Conservation (phyloP, 2,329 filamentous ascomycete species). For the Dactylellina cionopaga region DNA sequence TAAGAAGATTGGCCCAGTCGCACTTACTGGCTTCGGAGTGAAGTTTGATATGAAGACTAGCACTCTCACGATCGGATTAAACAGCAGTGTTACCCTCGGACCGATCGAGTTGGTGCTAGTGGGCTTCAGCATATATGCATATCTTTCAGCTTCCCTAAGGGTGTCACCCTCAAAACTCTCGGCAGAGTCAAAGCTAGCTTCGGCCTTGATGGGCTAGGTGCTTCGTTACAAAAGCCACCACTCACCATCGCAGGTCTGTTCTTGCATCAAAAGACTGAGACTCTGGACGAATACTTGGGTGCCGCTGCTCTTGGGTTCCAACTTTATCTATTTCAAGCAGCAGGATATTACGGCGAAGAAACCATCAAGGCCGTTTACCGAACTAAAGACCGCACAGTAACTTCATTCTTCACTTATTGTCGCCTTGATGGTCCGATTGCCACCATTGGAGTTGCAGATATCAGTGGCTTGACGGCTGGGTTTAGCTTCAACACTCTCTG, state of each 20-base stretch:
- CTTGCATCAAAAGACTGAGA: conserved; percentile 55
- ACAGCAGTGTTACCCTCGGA: conserved; percentile 60
- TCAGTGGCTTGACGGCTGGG: conserved; percentile 60
- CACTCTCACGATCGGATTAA: conserved; percentile 58
- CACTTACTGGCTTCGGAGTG: neutral
- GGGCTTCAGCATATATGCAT: conserved; percentile 59
- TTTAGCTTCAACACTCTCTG: conserved; percentile 61
- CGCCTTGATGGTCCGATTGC: conserved; percentile 61
- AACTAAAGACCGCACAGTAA: conserved; percentile 11
- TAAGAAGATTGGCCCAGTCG: conserved; percentile 5
- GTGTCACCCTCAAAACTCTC: conserved; percentile 53
- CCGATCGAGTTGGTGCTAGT: conserved; percentile 60
- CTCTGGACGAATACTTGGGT: conserved; percentile 60
- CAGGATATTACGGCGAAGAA: conserved; percentile 61
- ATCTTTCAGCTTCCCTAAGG: neutral
- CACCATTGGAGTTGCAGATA: conserved; percentile 60
- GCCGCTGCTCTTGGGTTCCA: conserved; percentile 60
- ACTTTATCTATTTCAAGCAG: conserved; percentile 61
- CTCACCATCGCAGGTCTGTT: conserved; percentile 61
- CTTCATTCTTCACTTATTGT: conserved; percentile 60
- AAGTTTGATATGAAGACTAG: conserved; percentile 53
- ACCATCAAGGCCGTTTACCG: conserved; percentile 37
- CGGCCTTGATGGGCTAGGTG: conserved; percentile 59
- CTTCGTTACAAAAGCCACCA: conserved; percentile 60
- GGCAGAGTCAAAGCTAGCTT: conserved; percentile 26